These are phyloP conservation scores for Saccharomyces mikatae DNA, from an alignment of 805 yeast species.

Conservation along the genomic window DNA sequence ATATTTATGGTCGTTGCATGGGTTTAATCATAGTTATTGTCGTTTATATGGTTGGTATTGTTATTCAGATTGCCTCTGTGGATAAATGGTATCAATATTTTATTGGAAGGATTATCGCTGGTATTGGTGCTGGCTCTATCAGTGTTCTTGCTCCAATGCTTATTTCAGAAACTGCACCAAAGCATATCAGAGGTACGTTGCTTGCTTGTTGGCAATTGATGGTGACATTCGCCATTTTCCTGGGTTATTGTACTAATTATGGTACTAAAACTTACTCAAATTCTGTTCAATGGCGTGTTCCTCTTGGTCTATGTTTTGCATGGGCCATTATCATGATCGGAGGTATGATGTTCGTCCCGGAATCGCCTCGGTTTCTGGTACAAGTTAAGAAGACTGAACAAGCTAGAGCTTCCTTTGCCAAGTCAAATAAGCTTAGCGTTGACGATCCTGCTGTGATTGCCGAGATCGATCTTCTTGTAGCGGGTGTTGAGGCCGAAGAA, in stretches of 20 bases:
- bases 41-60: constrained; percentile 52
- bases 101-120: too few species aligned
- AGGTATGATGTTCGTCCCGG: constrained; percentile 49
- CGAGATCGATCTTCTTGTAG: constrained; percentile 49
- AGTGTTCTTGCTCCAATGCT: too few species aligned
- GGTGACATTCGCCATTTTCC: constrained; percentile 63
- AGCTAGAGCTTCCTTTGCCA: constrained; percentile 28
- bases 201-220: constrained; percentile 62
- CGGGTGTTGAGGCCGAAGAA: constrained; percentile 51
- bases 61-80: constrained; percentile 49
- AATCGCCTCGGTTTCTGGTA: constrained; percentile 60
- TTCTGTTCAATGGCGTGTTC: constrained; percentile 48
- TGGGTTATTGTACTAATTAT: constrained; percentile 65
- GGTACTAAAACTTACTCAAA: constrained; percentile 53
- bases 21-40: constrained; percentile 48
- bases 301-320: constrained; percentile 33
- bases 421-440: constrained; percentile 45
- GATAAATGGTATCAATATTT: constrained; percentile 5
- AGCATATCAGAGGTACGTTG: constrained; percentile 56
- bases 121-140: too few species aligned
- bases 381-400: constrained; percentile 48
- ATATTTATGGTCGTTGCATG: constrained; percentile 49
- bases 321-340: constrained; percentile 35
- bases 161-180: too few species aligned
- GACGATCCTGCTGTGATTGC: constrained; percentile 49